Evolutionary conservation across 164 flowering plant species (phyloP).

Genomic region (Brasenia schreberi): DNA sequence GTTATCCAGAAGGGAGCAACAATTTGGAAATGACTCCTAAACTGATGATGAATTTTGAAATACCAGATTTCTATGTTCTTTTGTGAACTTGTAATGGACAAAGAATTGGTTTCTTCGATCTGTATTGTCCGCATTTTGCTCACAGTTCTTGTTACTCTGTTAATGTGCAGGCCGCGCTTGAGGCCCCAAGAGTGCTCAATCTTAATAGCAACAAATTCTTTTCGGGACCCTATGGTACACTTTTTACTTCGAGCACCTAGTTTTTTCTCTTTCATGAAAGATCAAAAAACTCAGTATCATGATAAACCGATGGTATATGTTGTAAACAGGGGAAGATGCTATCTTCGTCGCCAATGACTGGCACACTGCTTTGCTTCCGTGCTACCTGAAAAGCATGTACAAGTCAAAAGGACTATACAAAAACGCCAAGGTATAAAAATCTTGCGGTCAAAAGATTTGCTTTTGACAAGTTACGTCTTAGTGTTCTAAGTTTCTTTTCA

Average conservation of each 20-base stretch:
- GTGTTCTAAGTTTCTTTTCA: background rate
- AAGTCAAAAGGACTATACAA: constrained; percentile 44
- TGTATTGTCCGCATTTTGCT: background rate
- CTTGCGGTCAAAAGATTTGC: background rate
- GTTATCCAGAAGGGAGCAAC: too few relatives aligned
- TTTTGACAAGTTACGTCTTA: background rate
- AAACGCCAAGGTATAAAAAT: constrained; percentile 46
- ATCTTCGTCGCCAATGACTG: constrained; percentile 74
- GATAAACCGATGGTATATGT: background rate
- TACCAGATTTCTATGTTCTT: too few relatives aligned
- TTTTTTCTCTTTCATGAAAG: background rate
- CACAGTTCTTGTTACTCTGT: background rate
- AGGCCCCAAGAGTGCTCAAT: constrained; percentile 70
- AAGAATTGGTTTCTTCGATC: background rate
- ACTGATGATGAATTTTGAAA: too few relatives aligned
- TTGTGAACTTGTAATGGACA: too few relatives aligned
- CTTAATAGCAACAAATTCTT: constrained; percentile 48
- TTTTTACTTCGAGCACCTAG: constrained; percentile 2
- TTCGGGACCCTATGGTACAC: constrained; percentile 81
- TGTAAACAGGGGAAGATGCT: constrained; percentile 60
- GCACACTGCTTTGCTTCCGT: constrained; percentile 78
- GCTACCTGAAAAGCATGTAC: constrained; percentile 63
- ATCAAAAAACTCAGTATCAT: background rate
- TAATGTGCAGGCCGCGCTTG: constrained; percentile 64
- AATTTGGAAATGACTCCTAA: too few relatives aligned